Evolutionary conservation across 192 early-diverging fungal species (phyloP).

Genomic region (Podila verticillata): DNA sequence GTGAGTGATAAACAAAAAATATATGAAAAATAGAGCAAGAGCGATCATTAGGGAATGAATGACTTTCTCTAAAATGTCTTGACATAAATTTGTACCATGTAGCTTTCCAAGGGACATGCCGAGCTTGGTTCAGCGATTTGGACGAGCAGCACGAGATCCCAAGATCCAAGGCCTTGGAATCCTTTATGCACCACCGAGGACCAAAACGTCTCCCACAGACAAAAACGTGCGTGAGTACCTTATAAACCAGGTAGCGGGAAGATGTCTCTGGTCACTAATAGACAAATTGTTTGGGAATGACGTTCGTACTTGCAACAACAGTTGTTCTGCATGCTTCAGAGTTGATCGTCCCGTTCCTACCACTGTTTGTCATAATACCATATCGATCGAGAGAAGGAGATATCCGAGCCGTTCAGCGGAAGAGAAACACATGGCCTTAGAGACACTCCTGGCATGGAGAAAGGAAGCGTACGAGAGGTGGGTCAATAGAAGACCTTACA

Average conservation of each 20-base stretch:
- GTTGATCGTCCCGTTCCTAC: not conserved
- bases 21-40: not conserved
- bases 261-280: slow-evolving; percentile 9
- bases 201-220: slow-evolving; percentile 3
- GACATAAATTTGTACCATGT: not conserved
- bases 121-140: slow-evolving; percentile 13
- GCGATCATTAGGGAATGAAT: not conserved
- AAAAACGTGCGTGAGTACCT: not conserved
- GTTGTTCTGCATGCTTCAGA: not conserved
- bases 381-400: not conserved
- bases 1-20: slow-evolving; percentile 3
- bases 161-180: slow-evolving; percentile 3
- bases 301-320: not conserved
- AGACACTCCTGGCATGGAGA: slow-evolving; percentile 10
- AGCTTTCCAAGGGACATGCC: slow-evolving; percentile 17
- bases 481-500: not conserved
- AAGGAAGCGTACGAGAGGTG: slow-evolving; percentile 14
- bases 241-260: not conserved
- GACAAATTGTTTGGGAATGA: slow-evolving; percentile 3
- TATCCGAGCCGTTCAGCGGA: not conserved
- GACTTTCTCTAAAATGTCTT: not conserved
- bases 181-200: not conserved
- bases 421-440: not conserved
- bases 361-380: not conserved
- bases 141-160: slow-evolving; percentile 10